phyloP scores from a whole-genome alignment of 352 stramenopile genomes.

The Phytophthora fragariae region DNA sequence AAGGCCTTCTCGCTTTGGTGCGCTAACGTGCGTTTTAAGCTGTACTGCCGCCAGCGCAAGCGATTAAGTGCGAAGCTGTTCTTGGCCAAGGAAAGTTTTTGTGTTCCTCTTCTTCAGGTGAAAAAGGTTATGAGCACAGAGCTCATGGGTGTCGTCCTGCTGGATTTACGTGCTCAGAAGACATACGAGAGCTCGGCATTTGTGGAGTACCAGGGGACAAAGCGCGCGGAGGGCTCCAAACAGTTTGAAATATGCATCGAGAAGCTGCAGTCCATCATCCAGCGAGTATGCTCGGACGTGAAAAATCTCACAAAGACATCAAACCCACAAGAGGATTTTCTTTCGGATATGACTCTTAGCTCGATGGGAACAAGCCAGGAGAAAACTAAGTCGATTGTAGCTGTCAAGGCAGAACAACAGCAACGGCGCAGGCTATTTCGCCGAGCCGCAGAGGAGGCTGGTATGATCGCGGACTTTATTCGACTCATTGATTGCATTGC shows the following conservation, averaged over 20 bases:
- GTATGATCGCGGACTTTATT: conserved; percentile 94
- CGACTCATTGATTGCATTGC: conserved; percentile 94
- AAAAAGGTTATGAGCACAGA: conserved; percentile 91
- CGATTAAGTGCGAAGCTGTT: conserved; percentile 86
- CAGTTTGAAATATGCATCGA: conserved; percentile 93
- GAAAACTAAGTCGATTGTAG: conserved; percentile 94
- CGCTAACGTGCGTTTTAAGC: conserved; percentile 90
- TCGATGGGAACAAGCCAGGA: conserved; percentile 53
- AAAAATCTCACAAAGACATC: conserved; percentile 85
- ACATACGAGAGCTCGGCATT: conserved; percentile 91
- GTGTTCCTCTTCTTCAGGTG: conserved; percentile 85
- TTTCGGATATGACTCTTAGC: conserved; percentile 48
- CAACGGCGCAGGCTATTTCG: conserved; percentile 85
- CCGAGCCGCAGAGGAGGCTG: conserved; percentile 86
- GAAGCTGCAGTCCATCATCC: conserved; percentile 90
- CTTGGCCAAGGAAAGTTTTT: conserved; percentile 93
- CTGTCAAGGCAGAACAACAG: conserved; percentile 91
- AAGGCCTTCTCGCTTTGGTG: conserved; percentile 92
- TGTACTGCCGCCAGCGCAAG: conserved; percentile 92
- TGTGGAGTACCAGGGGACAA: conserved; percentile 90
- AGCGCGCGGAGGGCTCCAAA: conserved; percentile 88
- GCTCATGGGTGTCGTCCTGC: conserved; percentile 80
- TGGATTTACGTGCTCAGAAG: conserved; percentile 89
- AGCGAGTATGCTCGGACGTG: conserved; percentile 91
- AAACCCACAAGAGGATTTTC: conserved; percentile 69